Evolutionary conservation across 768 basidiomycete species (phyloP).

Genomic region (Boletus bicolor): DNA sequence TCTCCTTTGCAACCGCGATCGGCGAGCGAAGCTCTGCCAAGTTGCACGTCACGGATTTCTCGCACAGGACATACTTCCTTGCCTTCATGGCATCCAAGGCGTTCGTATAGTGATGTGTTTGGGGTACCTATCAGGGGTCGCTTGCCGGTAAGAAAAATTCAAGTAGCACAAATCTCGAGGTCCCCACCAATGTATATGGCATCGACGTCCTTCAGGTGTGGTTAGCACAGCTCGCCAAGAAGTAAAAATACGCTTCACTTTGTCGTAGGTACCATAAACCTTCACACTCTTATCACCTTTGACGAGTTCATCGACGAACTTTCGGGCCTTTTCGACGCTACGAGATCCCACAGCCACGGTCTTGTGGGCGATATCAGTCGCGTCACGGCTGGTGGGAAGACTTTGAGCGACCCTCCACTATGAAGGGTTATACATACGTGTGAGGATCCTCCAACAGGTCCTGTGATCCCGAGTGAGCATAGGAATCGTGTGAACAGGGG

Average conservation of each 20-base stretch:
- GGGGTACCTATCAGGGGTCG: not conserved
- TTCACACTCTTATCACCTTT: not conserved
- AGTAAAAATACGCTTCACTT: not conserved
- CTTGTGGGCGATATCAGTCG: not conserved
- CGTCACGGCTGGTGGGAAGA: not conserved
- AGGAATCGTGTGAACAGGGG: not conserved
- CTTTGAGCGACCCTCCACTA: not conserved
- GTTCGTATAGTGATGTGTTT: not conserved
- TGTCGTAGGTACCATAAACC: too few species aligned
- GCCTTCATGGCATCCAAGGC: not conserved
- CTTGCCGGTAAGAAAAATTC: not conserved
- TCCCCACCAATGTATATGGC: not conserved
- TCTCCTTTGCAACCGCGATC: not conserved
- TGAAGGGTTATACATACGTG: not conserved
- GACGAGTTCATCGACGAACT: not conserved
- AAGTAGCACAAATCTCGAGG: not conserved
- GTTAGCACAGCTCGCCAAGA: not conserved
- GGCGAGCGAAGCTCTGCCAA: not conserved
- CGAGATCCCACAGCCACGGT: not conserved
- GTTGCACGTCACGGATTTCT: not conserved
- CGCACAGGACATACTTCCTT: not conserved
- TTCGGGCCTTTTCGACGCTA: not conserved
- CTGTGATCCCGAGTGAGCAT: not conserved
- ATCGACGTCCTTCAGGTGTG: not conserved
- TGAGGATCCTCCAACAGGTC: not conserved